Evolutionary conservation across 1,139 yeast genomes (phyloP), one percentile per base, ranked within the genome.

Genomic region (Zygosaccharomyces pseudobailii): DNA sequence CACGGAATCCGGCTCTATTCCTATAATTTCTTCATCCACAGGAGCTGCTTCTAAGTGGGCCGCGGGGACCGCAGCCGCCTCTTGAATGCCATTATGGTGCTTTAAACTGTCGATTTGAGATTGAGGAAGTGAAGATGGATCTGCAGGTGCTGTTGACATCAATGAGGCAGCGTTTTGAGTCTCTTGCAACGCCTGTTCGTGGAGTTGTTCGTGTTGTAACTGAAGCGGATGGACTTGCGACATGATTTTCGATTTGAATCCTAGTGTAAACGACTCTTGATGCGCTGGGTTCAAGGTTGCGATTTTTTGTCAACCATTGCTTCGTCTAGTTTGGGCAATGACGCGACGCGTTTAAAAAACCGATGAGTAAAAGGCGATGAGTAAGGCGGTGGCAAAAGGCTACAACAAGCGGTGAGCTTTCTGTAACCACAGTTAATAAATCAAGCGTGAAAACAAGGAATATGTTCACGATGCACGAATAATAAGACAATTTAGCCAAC

Each of bases 81-180:
- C 49, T 19, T 56, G 55, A 4, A 30, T 28, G 32, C 41, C 17
- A 25, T 35, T 25, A 19, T 24, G 33, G 34, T 35, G 13, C 31
- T 24, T 24, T 24, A 31, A 10, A 43, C 23, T 45, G 27, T 31
- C 52, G 36, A 9, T 35, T 38, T 45, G 53, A 22, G 48, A 43
- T 42, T 48, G 50, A 19, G 56, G 47, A 31, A 42, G 37, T 23
- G 53, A 45, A 20, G 53, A 48, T 3, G 46, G 51, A 19, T 44
- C 50, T 50, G 54, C 53, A 39, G 53, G 50, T 27, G 52, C 52
- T 43, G 54, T 54, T 6, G 56, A 50, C 48, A 48, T 40, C 23
- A 47, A 41, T 10, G 50, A 47, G 22, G 41, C 41, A 13, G 41
- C 41, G 41, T 40, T 40, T 22, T 34, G 23, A 13, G 36, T 21